These are phyloP conservation scores for Taxillus chinensis DNA, from an alignment of 164 flowering plant species.

Conservation along the genomic window DNA sequence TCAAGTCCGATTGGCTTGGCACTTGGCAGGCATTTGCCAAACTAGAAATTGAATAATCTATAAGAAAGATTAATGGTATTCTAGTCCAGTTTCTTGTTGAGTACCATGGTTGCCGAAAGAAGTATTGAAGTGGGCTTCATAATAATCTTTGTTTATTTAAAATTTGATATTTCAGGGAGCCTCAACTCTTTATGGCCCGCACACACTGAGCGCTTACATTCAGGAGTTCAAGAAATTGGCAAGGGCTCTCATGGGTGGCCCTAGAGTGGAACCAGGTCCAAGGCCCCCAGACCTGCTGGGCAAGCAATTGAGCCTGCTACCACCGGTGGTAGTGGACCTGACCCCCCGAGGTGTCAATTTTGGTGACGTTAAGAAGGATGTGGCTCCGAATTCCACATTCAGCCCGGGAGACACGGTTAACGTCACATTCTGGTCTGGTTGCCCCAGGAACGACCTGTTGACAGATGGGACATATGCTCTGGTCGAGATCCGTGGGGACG, in stretches of 20 bases:
- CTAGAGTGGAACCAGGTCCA: constrained; percentile 7
- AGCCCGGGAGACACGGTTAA: constrained; percentile 26
- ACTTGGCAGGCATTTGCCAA: too few relatives aligned
- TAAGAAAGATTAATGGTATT: too few relatives aligned
- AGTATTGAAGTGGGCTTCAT: too few relatives aligned
- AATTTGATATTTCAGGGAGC: constrained; percentile 30
- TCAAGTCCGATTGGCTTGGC: too few relatives aligned
- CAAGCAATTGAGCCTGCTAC: constrained; percentile 18
- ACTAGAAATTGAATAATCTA: too few relatives aligned
- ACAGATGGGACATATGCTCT: constrained; percentile 67
- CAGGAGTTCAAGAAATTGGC: constrained; percentile 53
- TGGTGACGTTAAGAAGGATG: constrained; percentile 45
- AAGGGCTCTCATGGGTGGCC: constrained; percentile 35
- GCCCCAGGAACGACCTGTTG: constrained; percentile 47
- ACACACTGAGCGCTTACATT: constrained; percentile 49
- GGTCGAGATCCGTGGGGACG: constrained; percentile 35
- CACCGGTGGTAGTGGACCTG: neutral
- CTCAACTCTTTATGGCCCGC: constrained; percentile 57
- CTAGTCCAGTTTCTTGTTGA: too few relatives aligned
- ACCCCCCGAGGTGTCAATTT: constrained; percentile 26
- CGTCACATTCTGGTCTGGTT: constrained; percentile 52
- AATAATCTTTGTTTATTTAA: too few relatives aligned
- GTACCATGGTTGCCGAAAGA: too few relatives aligned
- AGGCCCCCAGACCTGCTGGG: constrained; percentile 51
- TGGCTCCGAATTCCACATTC: constrained; percentile 20